Evolutionary conservation across 2,329 filamentous ascomycete species (phyloP).

Genomic region (Nemania diffusa): DNA sequence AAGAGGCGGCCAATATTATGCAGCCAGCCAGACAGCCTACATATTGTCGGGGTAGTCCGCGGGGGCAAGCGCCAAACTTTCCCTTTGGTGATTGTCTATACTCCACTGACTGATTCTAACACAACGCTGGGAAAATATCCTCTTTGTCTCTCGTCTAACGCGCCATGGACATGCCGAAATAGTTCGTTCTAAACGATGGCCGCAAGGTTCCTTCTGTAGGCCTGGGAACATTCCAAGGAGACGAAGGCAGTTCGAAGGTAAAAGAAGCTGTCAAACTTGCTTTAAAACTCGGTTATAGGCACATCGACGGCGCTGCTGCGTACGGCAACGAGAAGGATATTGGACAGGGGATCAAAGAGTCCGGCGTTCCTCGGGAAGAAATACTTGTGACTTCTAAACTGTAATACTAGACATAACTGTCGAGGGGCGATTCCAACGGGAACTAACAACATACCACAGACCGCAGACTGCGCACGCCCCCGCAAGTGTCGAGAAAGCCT

Average conservation of each 20-base stretch:
- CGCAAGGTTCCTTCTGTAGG: slow-evolving; percentile 40
- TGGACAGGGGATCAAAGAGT: slow-evolving; percentile 45
- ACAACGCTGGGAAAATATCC: slow-evolving; percentile 2
- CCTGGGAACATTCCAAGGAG: slow-evolving; percentile 45
- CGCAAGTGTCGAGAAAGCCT: slow-evolving; percentile 28
- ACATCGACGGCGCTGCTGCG: slow-evolving; percentile 44
- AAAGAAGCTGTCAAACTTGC: slow-evolving; percentile 44
- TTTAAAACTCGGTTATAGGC: slow-evolving; percentile 43
- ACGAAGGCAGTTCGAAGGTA: slow-evolving; percentile 41
- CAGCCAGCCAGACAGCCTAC: slow-evolving; percentile 12
- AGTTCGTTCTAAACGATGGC: slow-evolving; percentile 41
- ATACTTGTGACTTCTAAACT: slow-evolving; percentile 48
- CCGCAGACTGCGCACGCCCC: slow-evolving; percentile 30
- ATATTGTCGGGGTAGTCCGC: slow-evolving; percentile 5
- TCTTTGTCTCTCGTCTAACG: slow-evolving; percentile 21
- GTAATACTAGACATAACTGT: slow-evolving; percentile 32
- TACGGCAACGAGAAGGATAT: slow-evolving; percentile 47
- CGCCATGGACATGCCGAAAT: slow-evolving; percentile 38
- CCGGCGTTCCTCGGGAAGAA: slow-evolving; percentile 42
- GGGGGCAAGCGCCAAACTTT: slow-evolving; percentile 9
- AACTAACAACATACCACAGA: slow-evolving; percentile 19
- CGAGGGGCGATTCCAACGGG: slow-evolving; percentile 7
- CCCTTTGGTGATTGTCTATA: slow-evolving; percentile 3
- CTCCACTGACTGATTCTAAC: slow-evolving; percentile 15
- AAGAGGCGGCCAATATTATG: slow-evolving; percentile 10